Percentiles rank a stretch among this genome's conserved stretches.
Conservation (phyloP, 805 yeast genomes). For the Kodamaea sagamina region DNA sequence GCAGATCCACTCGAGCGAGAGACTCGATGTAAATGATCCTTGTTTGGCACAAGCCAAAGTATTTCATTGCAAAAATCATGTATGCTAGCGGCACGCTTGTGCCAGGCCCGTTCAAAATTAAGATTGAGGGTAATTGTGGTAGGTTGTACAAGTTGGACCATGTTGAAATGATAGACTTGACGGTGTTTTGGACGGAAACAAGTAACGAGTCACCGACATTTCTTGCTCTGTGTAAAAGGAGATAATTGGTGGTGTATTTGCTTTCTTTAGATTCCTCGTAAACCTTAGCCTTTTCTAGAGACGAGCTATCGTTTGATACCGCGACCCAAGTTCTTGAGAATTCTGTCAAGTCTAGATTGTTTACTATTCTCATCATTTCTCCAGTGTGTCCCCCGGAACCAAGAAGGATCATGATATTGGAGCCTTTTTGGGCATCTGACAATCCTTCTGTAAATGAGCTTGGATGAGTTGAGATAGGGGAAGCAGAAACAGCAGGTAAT, state of each 20-base stretch:
- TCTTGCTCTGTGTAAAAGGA: constrained; percentile 57
- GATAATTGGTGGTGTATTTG: constrained; percentile 19
- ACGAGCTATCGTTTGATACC: constrained; percentile 54
- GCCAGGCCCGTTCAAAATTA: constrained; percentile 79
- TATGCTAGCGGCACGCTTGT: constrained; percentile 72
- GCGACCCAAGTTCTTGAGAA: constrained; percentile 42
- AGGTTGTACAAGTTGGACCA: constrained; percentile 27
- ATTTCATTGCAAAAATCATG: constrained; percentile 52
- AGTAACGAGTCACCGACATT: constrained; percentile 55
- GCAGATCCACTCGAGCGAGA: constrained; percentile 72
- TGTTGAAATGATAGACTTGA: constrained; percentile 36
- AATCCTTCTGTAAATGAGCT: neutral
- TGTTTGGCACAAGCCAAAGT: constrained; percentile 48
- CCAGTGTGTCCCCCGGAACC: constrained; percentile 99
- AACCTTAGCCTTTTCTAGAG: constrained; percentile 41
- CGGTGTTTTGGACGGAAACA: constrained; percentile 50
- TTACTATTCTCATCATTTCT: constrained; percentile 78
- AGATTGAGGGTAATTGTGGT: constrained; percentile 40
- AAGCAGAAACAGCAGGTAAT: constrained; percentile 20
- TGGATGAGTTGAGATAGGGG: neutral
- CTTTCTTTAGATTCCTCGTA: constrained; percentile 31
- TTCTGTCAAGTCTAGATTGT: constrained; percentile 32
- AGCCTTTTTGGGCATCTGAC: constrained; percentile 8
- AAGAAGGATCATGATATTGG: constrained; percentile 57
- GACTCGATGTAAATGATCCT: constrained; percentile 81